Evolutionary conservation across 805 yeast species (phyloP).

Genomic region (Lipomyces sp.): DNA sequence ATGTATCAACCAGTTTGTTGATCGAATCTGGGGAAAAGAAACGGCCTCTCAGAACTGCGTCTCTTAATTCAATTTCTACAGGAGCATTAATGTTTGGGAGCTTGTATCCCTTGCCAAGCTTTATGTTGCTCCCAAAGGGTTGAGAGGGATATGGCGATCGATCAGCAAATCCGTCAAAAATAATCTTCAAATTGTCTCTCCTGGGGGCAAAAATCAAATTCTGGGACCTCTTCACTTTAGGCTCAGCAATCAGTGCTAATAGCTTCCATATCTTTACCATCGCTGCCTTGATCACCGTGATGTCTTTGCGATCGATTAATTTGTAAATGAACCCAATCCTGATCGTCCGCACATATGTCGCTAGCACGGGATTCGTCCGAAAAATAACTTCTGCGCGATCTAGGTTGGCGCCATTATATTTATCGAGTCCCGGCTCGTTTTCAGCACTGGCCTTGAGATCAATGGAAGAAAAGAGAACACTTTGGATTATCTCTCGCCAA

Average conservation of each 20-base stretch:
- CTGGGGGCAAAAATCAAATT: slow-evolving; percentile 5
- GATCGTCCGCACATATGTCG: slow-evolving; percentile 13
- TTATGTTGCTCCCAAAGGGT: not conserved
- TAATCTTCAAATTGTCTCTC: slow-evolving; percentile 3
- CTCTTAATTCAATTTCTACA: slow-evolving; percentile 5
- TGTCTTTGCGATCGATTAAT: not conserved
- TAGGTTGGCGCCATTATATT: not conserved
- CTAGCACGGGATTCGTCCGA: slow-evolving; percentile 15
- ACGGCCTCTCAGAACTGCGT: slow-evolving; percentile 7
- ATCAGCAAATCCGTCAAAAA: not conserved
- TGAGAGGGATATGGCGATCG: not conserved
- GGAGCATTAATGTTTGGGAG: slow-evolving; percentile 7
- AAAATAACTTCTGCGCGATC: slow-evolving; percentile 8
- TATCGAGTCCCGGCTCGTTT: not conserved
- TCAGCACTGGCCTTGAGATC: slow-evolving; percentile 2
- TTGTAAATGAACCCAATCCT: not conserved
- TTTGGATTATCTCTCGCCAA: slow-evolving; percentile 18
- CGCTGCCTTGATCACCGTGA: not conserved
- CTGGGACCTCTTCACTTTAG: not conserved
- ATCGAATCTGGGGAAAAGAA: slow-evolving; percentile 2
- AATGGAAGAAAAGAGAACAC: slow-evolving; percentile 2
- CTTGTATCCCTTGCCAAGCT: slow-evolving; percentile 2
- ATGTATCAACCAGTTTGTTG: not conserved
- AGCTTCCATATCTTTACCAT: slow-evolving; percentile 8
- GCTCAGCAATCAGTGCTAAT: slow-evolving; percentile 11